Percentiles rank a stretch among this genome's conserved stretches.
These are phyloP conservation scores for Barnettozyma sucrosica DNA, from an alignment of 805 yeast genomes.

Conservation along the genomic window DNA sequence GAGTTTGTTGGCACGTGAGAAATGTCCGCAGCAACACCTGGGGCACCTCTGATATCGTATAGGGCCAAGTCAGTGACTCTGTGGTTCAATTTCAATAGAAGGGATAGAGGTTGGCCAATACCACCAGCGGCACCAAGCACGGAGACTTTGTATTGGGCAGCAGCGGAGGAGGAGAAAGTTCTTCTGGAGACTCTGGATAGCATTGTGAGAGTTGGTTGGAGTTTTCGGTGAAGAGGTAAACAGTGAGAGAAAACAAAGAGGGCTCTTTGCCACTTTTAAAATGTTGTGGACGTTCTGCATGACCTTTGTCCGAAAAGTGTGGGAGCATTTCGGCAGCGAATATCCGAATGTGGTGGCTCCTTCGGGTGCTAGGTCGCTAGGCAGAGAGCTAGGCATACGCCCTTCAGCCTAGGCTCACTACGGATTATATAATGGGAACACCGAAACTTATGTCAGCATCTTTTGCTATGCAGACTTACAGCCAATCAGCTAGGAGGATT, in stretches of 20 bases:
- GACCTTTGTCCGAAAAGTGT: background rate
- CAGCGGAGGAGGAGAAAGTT: slow-evolving; percentile 5
- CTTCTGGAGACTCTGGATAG: slow-evolving; percentile 3
- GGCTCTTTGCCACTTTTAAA: background rate
- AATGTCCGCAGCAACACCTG: slow-evolving; percentile 95
- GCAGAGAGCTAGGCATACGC: background rate
- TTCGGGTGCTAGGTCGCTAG: background rate
- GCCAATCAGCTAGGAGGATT: background rate
- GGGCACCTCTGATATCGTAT: slow-evolving; percentile 87
- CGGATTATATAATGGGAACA: background rate
- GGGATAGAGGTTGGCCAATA: slow-evolving; percentile 86
- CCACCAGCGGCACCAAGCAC: slow-evolving; percentile 56
- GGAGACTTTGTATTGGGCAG: slow-evolving; percentile 3
- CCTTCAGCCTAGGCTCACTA: background rate
- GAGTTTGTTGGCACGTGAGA: slow-evolving; percentile 93
- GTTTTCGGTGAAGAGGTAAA: background rate
- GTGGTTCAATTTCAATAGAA: slow-evolving; percentile 80
- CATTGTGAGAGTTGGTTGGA: background rate
- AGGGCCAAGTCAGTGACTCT: slow-evolving; percentile 81
- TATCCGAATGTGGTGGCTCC: background rate
- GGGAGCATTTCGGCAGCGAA: slow-evolving; percentile 1
- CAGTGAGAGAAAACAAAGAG: background rate
- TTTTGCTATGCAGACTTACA: background rate
- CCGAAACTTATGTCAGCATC: background rate
- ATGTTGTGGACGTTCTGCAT: background rate